Evolutionary conservation across 768 basidiomycete genomes (phyloP).

Genomic region (Rossbeevera mucosa): DNA sequence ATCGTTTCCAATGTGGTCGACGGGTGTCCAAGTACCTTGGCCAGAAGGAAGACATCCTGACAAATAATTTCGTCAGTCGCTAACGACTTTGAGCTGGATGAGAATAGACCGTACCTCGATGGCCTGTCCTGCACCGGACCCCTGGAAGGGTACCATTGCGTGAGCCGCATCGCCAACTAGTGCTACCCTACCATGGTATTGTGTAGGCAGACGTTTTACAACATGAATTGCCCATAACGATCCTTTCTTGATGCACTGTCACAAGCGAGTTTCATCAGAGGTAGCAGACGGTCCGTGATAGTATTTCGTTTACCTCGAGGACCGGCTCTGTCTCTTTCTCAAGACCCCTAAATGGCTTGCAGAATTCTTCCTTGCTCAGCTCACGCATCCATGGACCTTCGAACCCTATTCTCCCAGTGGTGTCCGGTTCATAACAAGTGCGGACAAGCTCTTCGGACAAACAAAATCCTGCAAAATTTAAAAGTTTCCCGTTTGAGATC

Average conservation of each 20-base stretch:
- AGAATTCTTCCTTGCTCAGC: constrained; percentile 42
- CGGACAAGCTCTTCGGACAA: constrained; percentile 48
- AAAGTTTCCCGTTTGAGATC: constrained; percentile 49
- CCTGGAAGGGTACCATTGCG: constrained; percentile 41
- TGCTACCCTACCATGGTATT: constrained; percentile 49
- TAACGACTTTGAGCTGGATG: background rate
- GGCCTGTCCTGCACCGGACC: constrained; percentile 40
- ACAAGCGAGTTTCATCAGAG: background rate
- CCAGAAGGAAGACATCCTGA: constrained; percentile 36
- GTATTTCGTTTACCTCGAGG: constrained; percentile 42
- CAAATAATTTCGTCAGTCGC: too few relatives aligned
- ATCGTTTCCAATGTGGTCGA: constrained; percentile 32
- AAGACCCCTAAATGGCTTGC: constrained; percentile 44
- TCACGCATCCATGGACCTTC: constrained; percentile 46
- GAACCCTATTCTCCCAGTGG: constrained; percentile 14
- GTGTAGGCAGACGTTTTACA: constrained; percentile 46
- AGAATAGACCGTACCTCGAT: constrained; percentile 34
- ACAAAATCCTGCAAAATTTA: constrained; percentile 62
- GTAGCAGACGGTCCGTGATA: background rate
- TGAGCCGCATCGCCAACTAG: constrained; percentile 43
- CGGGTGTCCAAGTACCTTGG: constrained; percentile 42
- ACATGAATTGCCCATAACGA: constrained; percentile 63
- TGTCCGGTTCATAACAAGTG: constrained; percentile 33
- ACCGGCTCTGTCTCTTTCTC: constrained; percentile 58
- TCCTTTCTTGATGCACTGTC: constrained; percentile 49